Base-by-base conservation (phyloP, 164 flowering plant species). In the Akebia trifoliata region DNA sequence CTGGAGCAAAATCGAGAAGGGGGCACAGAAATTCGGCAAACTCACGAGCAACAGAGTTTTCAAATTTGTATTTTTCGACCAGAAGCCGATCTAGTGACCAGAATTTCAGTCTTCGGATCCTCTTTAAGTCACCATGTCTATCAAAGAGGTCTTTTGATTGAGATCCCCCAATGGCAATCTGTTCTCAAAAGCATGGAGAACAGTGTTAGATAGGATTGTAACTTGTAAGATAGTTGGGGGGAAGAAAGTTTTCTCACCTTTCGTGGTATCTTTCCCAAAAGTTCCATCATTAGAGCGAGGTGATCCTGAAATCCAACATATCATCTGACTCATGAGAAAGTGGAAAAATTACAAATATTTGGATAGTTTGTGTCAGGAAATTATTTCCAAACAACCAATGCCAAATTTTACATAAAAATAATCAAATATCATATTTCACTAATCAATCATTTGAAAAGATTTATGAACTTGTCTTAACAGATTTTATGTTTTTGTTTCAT, bases 211-310 rank as follows among this genome's bases (percentile, higher is more conserved):
- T 15, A 4, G 48, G 20, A 8, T n/a, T n/a, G n/a, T n/a, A n/a
- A n/a, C n/a, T 66, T 26, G 20, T 26, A 58, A 50, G 51, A 50
- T 38, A 3, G 51, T 6, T 26, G 56, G 62, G 50, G 20, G 30
- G 55, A 12, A 56, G 22, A 14, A 6, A 28, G 34, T 50, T 7
- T 56, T 54, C 67, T 71, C 67, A 92, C 98, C 95, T 92, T 92
- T 62, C 84, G 62, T 29, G 98, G 97, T 57, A 92, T 85, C 80
- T 92, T 92, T 48, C 98, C 98, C 31, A 92, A 83, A 44, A 87
- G 80, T 72, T 92, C 98, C 95, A 89, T 89, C 96, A 92, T 92
- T 55, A 81, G 62, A 68, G 98, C 98, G 62, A 92, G 90, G 74
- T 92, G 98, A 73, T 92, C 98, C 97, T 89, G 80, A 69, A 72